Percentiles rank a stretch among this genome's conserved stretches.
phyloP scores from a whole-genome alignment of 148 eudicot genomes.

The Vaccinium darrowii region DNA sequence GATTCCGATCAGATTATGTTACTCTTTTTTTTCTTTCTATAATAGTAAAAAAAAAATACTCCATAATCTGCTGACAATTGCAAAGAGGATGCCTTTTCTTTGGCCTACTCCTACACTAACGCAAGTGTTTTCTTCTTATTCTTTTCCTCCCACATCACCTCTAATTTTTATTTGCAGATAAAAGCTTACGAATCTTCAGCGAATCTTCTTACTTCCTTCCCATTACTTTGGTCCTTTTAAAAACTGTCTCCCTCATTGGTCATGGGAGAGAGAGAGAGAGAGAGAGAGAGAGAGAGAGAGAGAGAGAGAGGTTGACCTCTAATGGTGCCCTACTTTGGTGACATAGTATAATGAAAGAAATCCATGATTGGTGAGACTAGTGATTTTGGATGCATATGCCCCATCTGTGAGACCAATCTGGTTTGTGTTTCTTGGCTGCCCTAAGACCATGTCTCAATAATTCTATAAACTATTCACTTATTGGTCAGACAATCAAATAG shows the following conservation, averaged over 20 bases:
- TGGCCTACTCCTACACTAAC: slow-evolving; percentile 8
- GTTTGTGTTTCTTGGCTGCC: slow-evolving; percentile 39
- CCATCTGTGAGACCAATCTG: slow-evolving; percentile 53
- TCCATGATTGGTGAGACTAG: slow-evolving; percentile 13
- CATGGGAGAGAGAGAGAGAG: neutral
- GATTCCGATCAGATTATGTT: slow-evolving; percentile 10
- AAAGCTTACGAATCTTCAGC: slow-evolving; percentile 15
- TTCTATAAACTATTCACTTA: neutral
- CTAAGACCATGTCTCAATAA: neutral
- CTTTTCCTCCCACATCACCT: slow-evolving; percentile 9
- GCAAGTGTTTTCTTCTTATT: slow-evolving; percentile 7
- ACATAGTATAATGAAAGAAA: slow-evolving; percentile 7
- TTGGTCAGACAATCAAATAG: neutral
- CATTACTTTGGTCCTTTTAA: slow-evolving; percentile 21
- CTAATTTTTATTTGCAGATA: neutral
- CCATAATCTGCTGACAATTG: neutral
- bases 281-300: slow-evolving; percentile 16
- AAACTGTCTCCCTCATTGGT: slow-evolving; percentile 3
- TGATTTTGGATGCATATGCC: slow-evolving; percentile 20
- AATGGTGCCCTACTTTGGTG: slow-evolving; percentile 5
- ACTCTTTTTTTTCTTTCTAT: neutral
- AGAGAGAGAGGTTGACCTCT: neutral
- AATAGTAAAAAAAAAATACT: neutral
- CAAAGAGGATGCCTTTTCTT: slow-evolving; percentile 19
- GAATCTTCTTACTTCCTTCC: slow-evolving; percentile 28